Percentiles rank a stretch among this genome's conserved stretches.
phyloP scores from a whole-genome alignment of 805 yeast species.

The Yarrowia sp. region DNA sequence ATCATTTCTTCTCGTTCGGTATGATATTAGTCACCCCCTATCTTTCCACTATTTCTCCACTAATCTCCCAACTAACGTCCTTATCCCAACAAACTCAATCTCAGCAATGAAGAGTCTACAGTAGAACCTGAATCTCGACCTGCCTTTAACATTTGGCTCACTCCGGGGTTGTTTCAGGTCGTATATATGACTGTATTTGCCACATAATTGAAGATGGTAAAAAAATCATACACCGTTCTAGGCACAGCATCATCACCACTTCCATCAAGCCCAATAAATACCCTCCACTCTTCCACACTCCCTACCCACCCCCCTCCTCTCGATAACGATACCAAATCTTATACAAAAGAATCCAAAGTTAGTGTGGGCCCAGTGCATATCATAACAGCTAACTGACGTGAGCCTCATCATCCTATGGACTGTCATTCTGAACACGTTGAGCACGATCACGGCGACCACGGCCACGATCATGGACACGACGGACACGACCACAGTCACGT shows the following conservation, averaged over 20 bases:
- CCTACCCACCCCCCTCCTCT: not conserved
- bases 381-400: not conserved
- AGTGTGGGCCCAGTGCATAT: conserved; percentile 14
- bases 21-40: no score
- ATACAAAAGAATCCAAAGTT: conserved; percentile 18
- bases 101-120: not conserved
- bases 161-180: no score
- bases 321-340: conserved; percentile 35
- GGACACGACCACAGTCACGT: conserved; percentile 57
- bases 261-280: no score
- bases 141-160: not conserved
- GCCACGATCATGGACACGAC: conserved; percentile 54
- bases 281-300: no score
- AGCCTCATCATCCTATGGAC: conserved; percentile 2
- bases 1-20: no score
- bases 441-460: conserved; percentile 35
- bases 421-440: conserved; percentile 36
- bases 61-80: no score
- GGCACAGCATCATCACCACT: no score
- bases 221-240: no score
- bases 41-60: no score
- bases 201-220: no score
- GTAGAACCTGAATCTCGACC: not conserved
- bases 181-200: no score
- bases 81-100: no score